phyloP scores from a whole-genome alignment of 1,284 basidiomycete species.

The Cutaneotrichosporon sp. region DNA sequence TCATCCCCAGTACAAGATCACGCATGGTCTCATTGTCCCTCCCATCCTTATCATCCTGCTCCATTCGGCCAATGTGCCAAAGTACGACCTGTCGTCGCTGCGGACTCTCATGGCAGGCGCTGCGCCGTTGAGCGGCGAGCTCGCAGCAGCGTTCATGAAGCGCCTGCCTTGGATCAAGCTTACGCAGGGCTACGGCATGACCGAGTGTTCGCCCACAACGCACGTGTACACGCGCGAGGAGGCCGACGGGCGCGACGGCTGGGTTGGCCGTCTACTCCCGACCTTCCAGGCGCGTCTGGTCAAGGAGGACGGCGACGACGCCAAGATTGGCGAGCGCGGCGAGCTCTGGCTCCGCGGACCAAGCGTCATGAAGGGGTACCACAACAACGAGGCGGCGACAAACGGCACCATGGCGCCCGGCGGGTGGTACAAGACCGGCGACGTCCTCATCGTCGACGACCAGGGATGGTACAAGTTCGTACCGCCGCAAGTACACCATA shows the following conservation, averaged over 20 bases:
- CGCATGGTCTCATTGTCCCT: conserved; percentile 66
- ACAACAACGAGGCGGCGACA: conserved; percentile 64
- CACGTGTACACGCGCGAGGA: conserved; percentile 21
- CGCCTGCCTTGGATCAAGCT: conserved; percentile 20
- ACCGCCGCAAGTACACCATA: too few relatives aligned
- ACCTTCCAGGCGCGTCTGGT: conserved; percentile 74
- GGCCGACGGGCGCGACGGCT: conserved; percentile 51
- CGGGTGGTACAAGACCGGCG: conserved; percentile 79
- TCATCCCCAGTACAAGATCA: conserved; percentile 57
- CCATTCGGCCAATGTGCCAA: conserved; percentile 56
- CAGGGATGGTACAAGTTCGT: conserved; percentile 58
- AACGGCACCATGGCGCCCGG: conserved; percentile 58
- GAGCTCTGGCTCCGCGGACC: conserved; percentile 77
- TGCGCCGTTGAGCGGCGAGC: conserved; percentile 62
- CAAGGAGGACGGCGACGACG: conserved; percentile 33
- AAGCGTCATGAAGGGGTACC: conserved; percentile 68
- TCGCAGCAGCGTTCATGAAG: conserved; percentile 28
- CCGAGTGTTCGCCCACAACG: conserved; percentile 49
- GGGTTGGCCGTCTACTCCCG: conserved; percentile 67
- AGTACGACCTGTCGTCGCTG: conserved; percentile 58
- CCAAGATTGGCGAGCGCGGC: conserved; percentile 59
- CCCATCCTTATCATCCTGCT: conserved; percentile 63
- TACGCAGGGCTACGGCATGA: conserved; percentile 51
- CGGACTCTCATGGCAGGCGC: conserved; percentile 71
- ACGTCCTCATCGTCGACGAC: conserved; percentile 60